Conservation (phyloP, 495 filamentous ascomycete genomes). For the Tuber borchii region DNA sequence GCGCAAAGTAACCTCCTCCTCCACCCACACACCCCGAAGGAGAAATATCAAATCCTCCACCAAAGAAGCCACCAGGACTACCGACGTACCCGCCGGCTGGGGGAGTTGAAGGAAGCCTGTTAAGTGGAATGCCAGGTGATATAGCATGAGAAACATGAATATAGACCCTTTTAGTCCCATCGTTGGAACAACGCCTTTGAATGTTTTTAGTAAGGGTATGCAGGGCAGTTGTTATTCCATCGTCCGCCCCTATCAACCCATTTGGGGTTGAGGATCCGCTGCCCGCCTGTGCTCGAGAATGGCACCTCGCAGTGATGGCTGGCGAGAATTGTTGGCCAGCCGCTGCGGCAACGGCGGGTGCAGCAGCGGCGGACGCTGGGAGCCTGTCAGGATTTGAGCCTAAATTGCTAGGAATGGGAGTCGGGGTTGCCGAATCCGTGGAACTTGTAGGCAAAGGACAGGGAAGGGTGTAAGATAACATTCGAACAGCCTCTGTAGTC, state of each 20-base stretch:
- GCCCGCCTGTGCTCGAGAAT: constrained; percentile 20
- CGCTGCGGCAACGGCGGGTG: constrained; percentile 40
- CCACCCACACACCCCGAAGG: constrained; percentile 8
- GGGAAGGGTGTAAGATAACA: constrained; percentile 44
- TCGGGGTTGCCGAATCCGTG: constrained; percentile 27
- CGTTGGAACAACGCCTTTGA: constrained; percentile 28
- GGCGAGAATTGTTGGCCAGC: constrained; percentile 41
- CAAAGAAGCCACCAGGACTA: constrained; percentile 10
- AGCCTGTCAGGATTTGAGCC: constrained; percentile 32
- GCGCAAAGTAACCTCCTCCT: constrained; percentile 40
- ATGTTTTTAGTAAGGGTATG: constrained; percentile 39
- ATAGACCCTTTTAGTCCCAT: constrained; percentile 36
- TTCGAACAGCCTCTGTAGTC: constrained; percentile 40
- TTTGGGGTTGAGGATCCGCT: constrained; percentile 33
- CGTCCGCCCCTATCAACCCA: constrained; percentile 31
- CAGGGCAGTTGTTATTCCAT: constrained; percentile 40
- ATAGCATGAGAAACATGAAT: constrained; percentile 42
- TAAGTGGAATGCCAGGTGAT: constrained; percentile 38
- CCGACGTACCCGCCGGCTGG: constrained; percentile 15
- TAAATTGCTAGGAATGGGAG: constrained; percentile 38
- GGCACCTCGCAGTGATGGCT: constrained; percentile 35
- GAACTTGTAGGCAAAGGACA: constrained; percentile 40
- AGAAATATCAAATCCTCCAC: constrained; percentile 31
- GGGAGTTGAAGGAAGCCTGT: constrained; percentile 39
- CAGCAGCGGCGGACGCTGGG: constrained; percentile 37